Percentiles rank a stretch among this genome's conserved stretches.
phyloP scores from a whole-genome alignment of 305 asterid genomes.

The Solanum chacoense region DNA sequence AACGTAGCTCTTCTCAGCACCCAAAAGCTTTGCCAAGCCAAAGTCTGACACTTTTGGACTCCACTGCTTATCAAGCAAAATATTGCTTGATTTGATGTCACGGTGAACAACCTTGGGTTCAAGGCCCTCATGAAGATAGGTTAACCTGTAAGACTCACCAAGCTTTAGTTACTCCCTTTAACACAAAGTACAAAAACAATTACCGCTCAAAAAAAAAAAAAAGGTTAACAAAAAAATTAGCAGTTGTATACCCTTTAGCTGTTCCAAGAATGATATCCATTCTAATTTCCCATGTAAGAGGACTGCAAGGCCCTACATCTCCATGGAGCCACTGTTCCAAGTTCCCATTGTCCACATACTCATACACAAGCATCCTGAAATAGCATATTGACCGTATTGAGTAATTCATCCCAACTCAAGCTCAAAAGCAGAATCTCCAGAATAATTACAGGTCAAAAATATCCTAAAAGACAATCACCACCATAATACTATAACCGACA shows the following conservation, averaged over 20 bases:
- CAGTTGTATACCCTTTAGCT: constrained; percentile 67
- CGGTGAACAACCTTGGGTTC: constrained; percentile 96
- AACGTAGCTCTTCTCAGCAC: constrained; percentile 71
- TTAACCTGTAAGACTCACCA: constrained; percentile 35
- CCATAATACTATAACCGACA: neutral
- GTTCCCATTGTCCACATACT: constrained; percentile 80
- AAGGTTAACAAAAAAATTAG: neutral
- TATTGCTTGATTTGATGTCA: constrained; percentile 88
- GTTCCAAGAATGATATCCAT: constrained; percentile 77
- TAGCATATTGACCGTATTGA: neutral
- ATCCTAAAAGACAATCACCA: neutral
- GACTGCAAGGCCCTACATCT: constrained; percentile 73
- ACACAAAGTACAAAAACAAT: neutral
- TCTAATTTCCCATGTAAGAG: constrained; percentile 88
- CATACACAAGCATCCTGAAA: constrained; percentile 83
- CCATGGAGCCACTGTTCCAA: constrained; percentile 97
- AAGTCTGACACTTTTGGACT: constrained; percentile 78
- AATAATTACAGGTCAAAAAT: neutral
- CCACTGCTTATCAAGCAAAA: constrained; percentile 69
- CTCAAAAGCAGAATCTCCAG: neutral
- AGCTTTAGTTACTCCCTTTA: neutral
- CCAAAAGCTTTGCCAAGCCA: constrained; percentile 82
- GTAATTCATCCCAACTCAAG: neutral
- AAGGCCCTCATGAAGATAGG: constrained; percentile 85
- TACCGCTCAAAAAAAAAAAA: neutral